Percentiles rank a stretch among this genome's conserved stretches.
Conservation (phyloP, 805 yeast species). For the Metschnikowia peoriensis region DNA sequence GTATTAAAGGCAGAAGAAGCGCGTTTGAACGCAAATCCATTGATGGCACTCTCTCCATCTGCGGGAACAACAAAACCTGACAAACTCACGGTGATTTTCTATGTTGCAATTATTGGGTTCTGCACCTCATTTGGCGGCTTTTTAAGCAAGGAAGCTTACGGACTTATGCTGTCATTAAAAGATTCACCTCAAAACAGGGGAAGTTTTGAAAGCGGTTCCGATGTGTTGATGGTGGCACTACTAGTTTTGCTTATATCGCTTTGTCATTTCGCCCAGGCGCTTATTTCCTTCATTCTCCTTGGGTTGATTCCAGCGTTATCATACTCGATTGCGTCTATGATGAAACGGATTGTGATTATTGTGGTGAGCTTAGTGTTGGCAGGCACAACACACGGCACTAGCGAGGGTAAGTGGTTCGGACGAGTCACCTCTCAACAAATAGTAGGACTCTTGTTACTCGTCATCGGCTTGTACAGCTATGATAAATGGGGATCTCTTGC, state of each 20-base stretch:
- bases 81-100: slow-evolving; percentile 75
- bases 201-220: slow-evolving; percentile 9
- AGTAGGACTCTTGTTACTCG: slow-evolving; percentile 50
- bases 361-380: slow-evolving; percentile 63
- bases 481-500: slow-evolving; percentile 56
- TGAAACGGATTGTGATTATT: slow-evolving; percentile 85
- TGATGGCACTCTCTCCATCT: slow-evolving; percentile 2
- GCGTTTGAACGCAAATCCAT: slow-evolving; percentile 22
- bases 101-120: slow-evolving; percentile 75
- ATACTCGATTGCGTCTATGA: slow-evolving; percentile 81
- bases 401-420: slow-evolving; percentile 34
- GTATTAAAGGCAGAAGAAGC: slow-evolving; percentile 19
- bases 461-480: slow-evolving; percentile 57
- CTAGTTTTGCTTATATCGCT: slow-evolving; percentile 64
- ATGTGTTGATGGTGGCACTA: slow-evolving; percentile 36
- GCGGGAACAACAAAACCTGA: slow-evolving; percentile 52
- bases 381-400: neutral
- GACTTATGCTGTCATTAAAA: slow-evolving; percentile 11
- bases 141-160: slow-evolving; percentile 56
- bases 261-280: slow-evolving; percentile 75
- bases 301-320: slow-evolving; percentile 82
- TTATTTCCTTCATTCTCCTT: slow-evolving; percentile 76
- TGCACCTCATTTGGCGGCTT: slow-evolving; percentile 73
- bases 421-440: slow-evolving; percentile 45
- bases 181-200: slow-evolving; percentile 12